These are phyloP conservation scores for Pythium folliculosum DNA, from an alignment of 352 stramenopile species.

Conservation along the genomic window DNA sequence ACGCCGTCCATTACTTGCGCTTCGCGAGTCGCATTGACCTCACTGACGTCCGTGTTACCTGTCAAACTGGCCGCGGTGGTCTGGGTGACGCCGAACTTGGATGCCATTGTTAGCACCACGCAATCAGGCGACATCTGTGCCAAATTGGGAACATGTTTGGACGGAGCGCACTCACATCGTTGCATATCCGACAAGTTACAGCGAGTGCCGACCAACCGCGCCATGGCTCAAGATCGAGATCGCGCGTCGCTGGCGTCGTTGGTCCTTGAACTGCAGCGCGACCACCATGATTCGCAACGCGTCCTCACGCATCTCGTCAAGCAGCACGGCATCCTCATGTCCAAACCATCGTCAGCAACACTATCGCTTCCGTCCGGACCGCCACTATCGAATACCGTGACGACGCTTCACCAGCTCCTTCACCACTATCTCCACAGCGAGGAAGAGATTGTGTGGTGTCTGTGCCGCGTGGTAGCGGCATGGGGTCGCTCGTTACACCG, in stretches of 20 bases:
- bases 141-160: not conserved
- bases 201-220: not conserved
- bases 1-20: not conserved
- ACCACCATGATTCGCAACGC: constrained; percentile 24
- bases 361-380: not conserved
- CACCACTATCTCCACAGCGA: constrained; percentile 26
- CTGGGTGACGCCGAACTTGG: not conserved
- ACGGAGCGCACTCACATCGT: not conserved
- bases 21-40: not conserved
- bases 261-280: constrained; percentile 28
- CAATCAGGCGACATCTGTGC: not conserved
- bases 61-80: not conserved
- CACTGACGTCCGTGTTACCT: not conserved
- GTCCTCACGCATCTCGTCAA: constrained; percentile 36
- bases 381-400: not conserved
- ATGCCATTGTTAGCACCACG: not conserved
- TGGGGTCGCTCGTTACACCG: constrained; percentile 29
- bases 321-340: constrained; percentile 24
- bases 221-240: not conserved
- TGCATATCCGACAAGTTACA: not conserved
- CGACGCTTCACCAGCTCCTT: constrained; percentile 26
- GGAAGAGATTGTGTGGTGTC: constrained; percentile 47
- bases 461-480: constrained; percentile 31
- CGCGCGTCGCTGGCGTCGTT: constrained; percentile 5
- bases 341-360: not conserved